These are phyloP conservation scores for Malus fusca DNA, from an alignment of 306 rosid species.

Conservation along the genomic window DNA sequence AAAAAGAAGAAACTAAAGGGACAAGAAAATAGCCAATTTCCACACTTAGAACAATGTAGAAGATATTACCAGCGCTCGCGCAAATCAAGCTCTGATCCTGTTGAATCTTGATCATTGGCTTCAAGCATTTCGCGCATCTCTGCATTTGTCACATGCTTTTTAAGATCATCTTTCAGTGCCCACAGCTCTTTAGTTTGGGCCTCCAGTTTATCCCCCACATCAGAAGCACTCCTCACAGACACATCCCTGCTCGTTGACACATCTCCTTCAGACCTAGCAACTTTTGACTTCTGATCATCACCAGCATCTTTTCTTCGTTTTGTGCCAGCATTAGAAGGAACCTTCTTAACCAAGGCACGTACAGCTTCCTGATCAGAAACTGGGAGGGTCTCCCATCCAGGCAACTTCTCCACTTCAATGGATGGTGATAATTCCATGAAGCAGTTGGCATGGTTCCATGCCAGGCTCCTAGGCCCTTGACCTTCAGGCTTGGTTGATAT, in stretches of 20 bases:
- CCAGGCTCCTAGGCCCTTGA: slow-evolving; percentile 67
- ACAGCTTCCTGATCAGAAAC: slow-evolving; percentile 68
- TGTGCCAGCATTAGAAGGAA: slow-evolving; percentile 42
- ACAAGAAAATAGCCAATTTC: neutral
- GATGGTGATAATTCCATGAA: slow-evolving; percentile 62
- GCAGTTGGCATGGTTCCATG: slow-evolving; percentile 94
- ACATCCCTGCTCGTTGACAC: slow-evolving; percentile 42
- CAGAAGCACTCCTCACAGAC: slow-evolving; percentile 26
- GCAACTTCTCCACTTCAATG: slow-evolving; percentile 54
- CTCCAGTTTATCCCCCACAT: slow-evolving; percentile 53
- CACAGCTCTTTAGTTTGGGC: slow-evolving; percentile 70
- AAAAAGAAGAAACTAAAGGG: slow-evolving; percentile 2
- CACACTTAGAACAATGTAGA: neutral
- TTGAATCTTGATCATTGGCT: slow-evolving; percentile 58
- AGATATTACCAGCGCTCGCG: slow-evolving; percentile 79
- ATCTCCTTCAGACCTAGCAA: slow-evolving; percentile 51
- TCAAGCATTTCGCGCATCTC: slow-evolving; percentile 88
- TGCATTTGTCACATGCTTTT: slow-evolving; percentile 54
- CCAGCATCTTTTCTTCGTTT: slow-evolving; percentile 57
- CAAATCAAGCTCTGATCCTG: slow-evolving; percentile 92
- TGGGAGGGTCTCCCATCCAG: slow-evolving; percentile 80
- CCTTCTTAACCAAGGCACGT: slow-evolving; percentile 39
- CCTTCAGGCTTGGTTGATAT: slow-evolving; percentile 71
- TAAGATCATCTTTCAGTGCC: slow-evolving; percentile 82
- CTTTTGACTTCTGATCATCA: slow-evolving; percentile 52